Evolutionary conservation across 805 yeast species (phyloP).

Genomic region (Nakazawaea ernobii): DNA sequence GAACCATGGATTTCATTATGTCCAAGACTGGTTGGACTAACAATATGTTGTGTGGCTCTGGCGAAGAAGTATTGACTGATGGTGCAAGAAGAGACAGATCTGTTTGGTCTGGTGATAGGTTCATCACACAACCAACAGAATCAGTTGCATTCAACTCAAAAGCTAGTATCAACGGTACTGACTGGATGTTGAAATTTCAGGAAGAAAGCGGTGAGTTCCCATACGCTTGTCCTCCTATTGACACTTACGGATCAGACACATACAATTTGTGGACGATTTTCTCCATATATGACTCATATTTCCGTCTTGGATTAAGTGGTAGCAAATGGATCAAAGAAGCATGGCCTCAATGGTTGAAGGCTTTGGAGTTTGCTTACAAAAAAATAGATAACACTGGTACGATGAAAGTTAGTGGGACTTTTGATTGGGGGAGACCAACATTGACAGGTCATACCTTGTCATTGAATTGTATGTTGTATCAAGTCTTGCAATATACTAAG

Average conservation of each 20-base stretch:
- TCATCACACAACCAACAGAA: constrained; percentile 10
- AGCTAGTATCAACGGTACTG: constrained; percentile 21
- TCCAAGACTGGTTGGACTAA: constrained; percentile 34
- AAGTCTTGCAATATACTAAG: constrained; percentile 1
- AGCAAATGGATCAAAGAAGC: constrained; percentile 4
- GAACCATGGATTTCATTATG: constrained; percentile 24
- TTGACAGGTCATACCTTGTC: constrained; percentile 8
- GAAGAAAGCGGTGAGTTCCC: constrained; percentile 10
- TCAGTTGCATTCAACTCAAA: constrained; percentile 22
- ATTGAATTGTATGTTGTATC: constrained; percentile 9
- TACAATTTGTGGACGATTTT: constrained; percentile 11
- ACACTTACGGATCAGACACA: constrained; percentile 11
- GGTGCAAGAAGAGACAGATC: constrained; percentile 14
- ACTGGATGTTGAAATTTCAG: constrained; percentile 17
- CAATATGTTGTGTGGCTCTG: constrained; percentile 13
- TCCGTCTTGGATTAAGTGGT: constrained; percentile 1
- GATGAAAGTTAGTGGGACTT: constrained; percentile 6
- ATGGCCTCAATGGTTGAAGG: constrained; percentile 9
- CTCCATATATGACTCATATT: constrained; percentile 3
- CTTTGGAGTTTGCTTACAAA: constrained; percentile 4
- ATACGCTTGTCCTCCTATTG: constrained; percentile 11
- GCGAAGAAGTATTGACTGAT: constrained; percentile 10
- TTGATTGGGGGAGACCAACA: constrained; percentile 12
- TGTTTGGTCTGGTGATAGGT: constrained; percentile 13
- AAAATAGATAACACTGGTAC: constrained; percentile 10